Evolutionary conservation across 108 stramenopile genomes (phyloP).

Genomic region (Discostella stelligeroides): DNA sequence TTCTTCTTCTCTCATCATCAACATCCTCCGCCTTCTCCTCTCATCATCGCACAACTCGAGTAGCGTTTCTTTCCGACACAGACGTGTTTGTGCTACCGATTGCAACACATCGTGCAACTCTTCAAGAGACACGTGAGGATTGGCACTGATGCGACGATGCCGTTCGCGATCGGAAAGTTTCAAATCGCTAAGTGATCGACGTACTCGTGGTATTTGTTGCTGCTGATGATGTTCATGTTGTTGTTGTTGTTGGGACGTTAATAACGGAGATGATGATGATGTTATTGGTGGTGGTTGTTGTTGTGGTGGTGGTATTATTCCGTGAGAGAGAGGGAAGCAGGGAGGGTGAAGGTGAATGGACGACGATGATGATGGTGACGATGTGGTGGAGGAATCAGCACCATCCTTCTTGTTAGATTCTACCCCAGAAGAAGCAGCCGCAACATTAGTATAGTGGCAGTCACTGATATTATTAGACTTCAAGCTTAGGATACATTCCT

Average conservation of each 20-base stretch:
- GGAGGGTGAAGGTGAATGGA: too few relatives aligned
- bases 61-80: conserved; percentile 17
- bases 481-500: conserved; percentile 22
- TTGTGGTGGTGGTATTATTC: too few relatives aligned
- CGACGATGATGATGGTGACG: too few relatives aligned
- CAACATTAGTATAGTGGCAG: too few relatives aligned
- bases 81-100: background rate
- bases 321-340: too few relatives aligned
- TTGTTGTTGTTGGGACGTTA: too few relatives aligned
- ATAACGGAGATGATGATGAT: too few relatives aligned
- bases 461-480: too few relatives aligned
- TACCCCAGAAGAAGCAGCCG: background rate
- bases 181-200: background rate
- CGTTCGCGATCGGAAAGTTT: conserved; percentile 30
- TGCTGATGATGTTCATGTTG: background rate
- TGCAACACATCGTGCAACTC: conserved; percentile 11
- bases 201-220: too few relatives aligned
- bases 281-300: too few relatives aligned
- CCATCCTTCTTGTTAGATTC: background rate
- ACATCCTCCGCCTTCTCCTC: too few relatives aligned
- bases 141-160: conserved; percentile 1
- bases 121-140: conserved; percentile 13
- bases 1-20: background rate
- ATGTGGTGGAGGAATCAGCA: too few relatives aligned
- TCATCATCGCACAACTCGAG: conserved; percentile 11